Conservation (phyloP, 257 asterid species). For the Vinca minor region DNA sequence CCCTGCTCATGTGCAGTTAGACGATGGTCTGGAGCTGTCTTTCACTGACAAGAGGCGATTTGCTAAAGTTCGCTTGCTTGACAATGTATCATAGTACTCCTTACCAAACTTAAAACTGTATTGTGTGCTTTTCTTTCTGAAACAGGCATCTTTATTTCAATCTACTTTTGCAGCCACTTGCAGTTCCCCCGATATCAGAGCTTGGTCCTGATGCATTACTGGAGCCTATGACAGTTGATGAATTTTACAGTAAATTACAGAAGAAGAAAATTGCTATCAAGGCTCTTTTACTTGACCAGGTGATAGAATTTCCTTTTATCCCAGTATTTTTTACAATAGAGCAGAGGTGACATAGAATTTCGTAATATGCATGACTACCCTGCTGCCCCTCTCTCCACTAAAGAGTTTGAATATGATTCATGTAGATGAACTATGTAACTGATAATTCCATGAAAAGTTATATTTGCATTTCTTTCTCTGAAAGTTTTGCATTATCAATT, state of each 20-base stretch:
- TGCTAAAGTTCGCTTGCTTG: conserved; percentile 87
- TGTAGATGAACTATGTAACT: not conserved
- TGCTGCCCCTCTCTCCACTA: not conserved
- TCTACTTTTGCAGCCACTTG: conserved; percentile 52
- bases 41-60: conserved; percentile 98
- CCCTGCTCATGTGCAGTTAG: conserved; percentile 43
- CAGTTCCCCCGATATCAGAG: conserved; percentile 84
- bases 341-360: conserved; percentile 2
- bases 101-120: conserved; percentile 7
- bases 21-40: conserved; percentile 86
- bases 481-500: not conserved
- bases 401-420: not conserved
- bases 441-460: not conserved
- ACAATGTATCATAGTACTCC: conserved; percentile 47
- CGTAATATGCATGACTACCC: not conserved
- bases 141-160: conserved; percentile 12
- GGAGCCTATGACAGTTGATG: conserved; percentile 66
- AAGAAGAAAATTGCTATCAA: conserved; percentile 88
- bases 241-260: conserved; percentile 48
- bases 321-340: not conserved
- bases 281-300: conserved; percentile 99
- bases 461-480: not conserved
- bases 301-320: conserved; percentile 12
- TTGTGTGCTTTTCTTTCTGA: conserved; percentile 13
- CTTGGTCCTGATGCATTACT: conserved; percentile 96